A percentile compares a stretch with the other conserved stretches of the same genome.
Conservation (phyloP, 176 grass and related monocot species). For the Dactylis glomerata region DNA sequence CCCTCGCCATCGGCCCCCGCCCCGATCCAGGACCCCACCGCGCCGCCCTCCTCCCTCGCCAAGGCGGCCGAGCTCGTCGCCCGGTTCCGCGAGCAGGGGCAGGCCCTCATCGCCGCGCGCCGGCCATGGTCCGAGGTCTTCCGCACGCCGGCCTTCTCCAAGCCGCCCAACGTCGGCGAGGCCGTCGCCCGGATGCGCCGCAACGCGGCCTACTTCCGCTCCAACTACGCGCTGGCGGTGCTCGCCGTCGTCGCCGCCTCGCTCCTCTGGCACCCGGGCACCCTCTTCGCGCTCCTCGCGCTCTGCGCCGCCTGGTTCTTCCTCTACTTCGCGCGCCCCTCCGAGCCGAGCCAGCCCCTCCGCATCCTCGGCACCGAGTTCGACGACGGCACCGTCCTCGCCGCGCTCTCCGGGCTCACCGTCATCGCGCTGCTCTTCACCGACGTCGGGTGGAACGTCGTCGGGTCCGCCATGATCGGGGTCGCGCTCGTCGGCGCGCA, state of each 20-base stretch:
- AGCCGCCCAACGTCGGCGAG: conserved; percentile 52
- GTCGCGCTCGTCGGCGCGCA: conserved; percentile 48
- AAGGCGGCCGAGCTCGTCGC: conserved; percentile 62
- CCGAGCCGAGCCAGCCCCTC: conserved; percentile 40
- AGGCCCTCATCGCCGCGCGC: conserved; percentile 61
- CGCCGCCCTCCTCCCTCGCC: conserved; percentile 37
- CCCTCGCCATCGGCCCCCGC: background rate
- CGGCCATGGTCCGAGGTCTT: conserved; percentile 79
- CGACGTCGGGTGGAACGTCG: conserved; percentile 69
- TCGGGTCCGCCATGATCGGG: conserved; percentile 54
- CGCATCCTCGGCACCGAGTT: conserved; percentile 53
- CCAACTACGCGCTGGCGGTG: conserved; percentile 68
- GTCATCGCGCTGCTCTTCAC: conserved; percentile 82
- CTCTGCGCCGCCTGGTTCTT: conserved; percentile 86
- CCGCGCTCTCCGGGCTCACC: conserved; percentile 62
- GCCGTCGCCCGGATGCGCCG: conserved; percentile 59
- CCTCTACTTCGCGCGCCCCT: conserved; percentile 75
- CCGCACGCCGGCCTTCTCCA: conserved; percentile 59
- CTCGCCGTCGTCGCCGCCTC: conserved; percentile 50
- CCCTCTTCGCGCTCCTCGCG: conserved; percentile 54
- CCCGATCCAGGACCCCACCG: conserved; percentile 24
- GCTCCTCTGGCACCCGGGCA: conserved; percentile 74
- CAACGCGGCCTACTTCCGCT: conserved; percentile 81
- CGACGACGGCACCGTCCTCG: conserved; percentile 86
- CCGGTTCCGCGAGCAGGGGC: conserved; percentile 65